phyloP scores from a whole-genome alignment of 2,329 filamentous ascomycete genomes.

The Ophiostoma sp. region DNA sequence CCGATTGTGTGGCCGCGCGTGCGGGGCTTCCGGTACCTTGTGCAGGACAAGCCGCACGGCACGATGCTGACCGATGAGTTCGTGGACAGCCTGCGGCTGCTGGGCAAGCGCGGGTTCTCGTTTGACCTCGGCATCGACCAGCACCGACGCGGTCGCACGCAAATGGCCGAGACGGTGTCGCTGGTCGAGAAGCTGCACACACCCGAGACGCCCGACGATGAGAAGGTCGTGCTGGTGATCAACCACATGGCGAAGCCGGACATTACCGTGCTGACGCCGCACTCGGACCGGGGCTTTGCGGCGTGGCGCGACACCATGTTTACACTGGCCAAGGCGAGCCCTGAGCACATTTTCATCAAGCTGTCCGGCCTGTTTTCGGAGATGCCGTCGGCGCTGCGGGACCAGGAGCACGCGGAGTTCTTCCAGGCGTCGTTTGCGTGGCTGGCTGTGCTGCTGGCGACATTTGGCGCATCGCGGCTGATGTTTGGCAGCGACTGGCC shows the following conservation, averaged over 20 bases:
- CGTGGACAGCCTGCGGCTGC: slow-evolving; percentile 58
- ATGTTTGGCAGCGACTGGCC: slow-evolving; percentile 97
- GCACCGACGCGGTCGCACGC: slow-evolving; percentile 66
- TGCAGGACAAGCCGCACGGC: slow-evolving; percentile 69
- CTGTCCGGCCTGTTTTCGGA: slow-evolving; percentile 83
- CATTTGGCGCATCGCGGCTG: slow-evolving; percentile 65
- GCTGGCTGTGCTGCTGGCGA: slow-evolving; percentile 64
- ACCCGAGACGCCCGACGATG: slow-evolving; percentile 48
- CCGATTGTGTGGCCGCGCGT: slow-evolving; percentile 60
- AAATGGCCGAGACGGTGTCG: slow-evolving; percentile 64
- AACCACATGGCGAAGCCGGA: slow-evolving; percentile 91
- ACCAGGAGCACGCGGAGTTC: slow-evolving; percentile 48
- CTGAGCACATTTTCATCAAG: slow-evolving; percentile 70
- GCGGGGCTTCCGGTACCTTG: slow-evolving; percentile 73
- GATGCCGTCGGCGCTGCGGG: slow-evolving; percentile 54
- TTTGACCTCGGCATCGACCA: slow-evolving; percentile 86
- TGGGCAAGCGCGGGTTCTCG: slow-evolving; percentile 57
- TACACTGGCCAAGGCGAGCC: slow-evolving; percentile 55
- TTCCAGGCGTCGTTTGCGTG: slow-evolving; percentile 62
- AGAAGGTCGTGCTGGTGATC: slow-evolving; percentile 62
- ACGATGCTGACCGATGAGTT: slow-evolving; percentile 60
- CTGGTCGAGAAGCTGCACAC: slow-evolving; percentile 62
- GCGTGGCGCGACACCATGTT: slow-evolving; percentile 66
- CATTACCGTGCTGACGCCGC: slow-evolving; percentile 55
- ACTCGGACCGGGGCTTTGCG: slow-evolving; percentile 53